These are phyloP conservation scores for Colletotrichum karsti DNA, from an alignment of 2,329 filamentous ascomycete genomes.

Conservation along the genomic window DNA sequence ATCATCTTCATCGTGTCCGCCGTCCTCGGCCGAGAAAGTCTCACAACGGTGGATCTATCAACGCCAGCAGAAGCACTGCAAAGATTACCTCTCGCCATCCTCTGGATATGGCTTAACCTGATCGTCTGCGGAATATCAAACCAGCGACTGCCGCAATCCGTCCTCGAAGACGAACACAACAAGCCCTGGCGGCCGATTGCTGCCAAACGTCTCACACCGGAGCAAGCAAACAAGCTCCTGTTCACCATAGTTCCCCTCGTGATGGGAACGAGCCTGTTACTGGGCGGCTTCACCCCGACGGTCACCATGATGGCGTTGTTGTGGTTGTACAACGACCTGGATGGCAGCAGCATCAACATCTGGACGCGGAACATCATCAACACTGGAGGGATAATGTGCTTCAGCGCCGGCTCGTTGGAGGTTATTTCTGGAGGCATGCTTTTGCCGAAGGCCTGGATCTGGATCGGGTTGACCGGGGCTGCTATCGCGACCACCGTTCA, in stretches of 20 bases:
- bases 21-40: background rate
- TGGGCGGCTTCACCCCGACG: slow-evolving; percentile 32
- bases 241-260: slow-evolving; percentile 33
- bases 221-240: slow-evolving; percentile 35
- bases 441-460: slow-evolving; percentile 27
- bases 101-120: slow-evolving; percentile 39
- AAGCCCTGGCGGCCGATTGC: slow-evolving; percentile 42
- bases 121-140: slow-evolving; percentile 38
- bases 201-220: slow-evolving; percentile 32
- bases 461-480: slow-evolving; percentile 33
- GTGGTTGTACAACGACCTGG: slow-evolving; percentile 42
- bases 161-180: slow-evolving; percentile 39
- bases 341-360: slow-evolving; percentile 32
- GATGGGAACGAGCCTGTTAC: slow-evolving; percentile 14
- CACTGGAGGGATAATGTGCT: slow-evolving; percentile 37
- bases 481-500: slow-evolving; percentile 38
- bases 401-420: slow-evolving; percentile 36
- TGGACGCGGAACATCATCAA: slow-evolving; percentile 36
- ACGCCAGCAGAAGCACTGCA: background rate
- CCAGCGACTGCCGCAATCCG: slow-evolving; percentile 32
- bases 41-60: background rate
- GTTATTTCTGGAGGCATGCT: slow-evolving; percentile 25
- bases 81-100: slow-evolving; percentile 1
- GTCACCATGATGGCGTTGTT: slow-evolving; percentile 34
- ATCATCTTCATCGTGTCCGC: slow-evolving; percentile 35